These are phyloP conservation scores for Striga asiatica DNA, from an alignment of 257 asterid genomes.

Conservation along the genomic window DNA sequence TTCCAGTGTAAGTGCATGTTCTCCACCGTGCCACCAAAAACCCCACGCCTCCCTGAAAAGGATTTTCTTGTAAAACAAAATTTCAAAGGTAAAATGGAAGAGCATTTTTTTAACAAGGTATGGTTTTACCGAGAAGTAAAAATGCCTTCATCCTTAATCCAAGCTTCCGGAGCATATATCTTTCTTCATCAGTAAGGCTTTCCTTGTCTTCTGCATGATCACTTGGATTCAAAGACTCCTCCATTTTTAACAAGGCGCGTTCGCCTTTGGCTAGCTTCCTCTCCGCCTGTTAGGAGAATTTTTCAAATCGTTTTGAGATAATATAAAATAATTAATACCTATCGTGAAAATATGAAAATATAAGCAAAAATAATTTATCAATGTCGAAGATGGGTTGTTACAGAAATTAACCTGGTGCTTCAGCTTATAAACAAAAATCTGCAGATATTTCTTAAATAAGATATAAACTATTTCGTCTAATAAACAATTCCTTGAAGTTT, in stretches of 20 bases:
- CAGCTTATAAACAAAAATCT: too few species aligned
- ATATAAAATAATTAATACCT: neutral
- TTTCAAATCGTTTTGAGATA: slow-evolving; percentile 13
- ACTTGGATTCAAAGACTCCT: slow-evolving; percentile 56
- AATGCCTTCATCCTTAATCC: slow-evolving; percentile 98
- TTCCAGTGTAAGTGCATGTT: slow-evolving; percentile 99
- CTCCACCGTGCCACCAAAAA: slow-evolving; percentile 95
- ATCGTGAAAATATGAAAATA: neutral
- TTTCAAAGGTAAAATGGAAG: neutral
- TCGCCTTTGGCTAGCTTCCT: slow-evolving; percentile 65
- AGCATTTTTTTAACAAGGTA: too few species aligned
- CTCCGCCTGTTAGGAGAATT: slow-evolving; percentile 54
- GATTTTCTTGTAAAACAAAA: neutral
- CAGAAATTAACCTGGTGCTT: too few species aligned
- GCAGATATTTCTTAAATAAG: too few species aligned
- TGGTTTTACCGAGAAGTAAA: slow-evolving; percentile 84
- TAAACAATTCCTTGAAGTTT: too few species aligned
- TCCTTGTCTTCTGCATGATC: slow-evolving; percentile 53
- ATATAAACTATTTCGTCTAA: too few species aligned
- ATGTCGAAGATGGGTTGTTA: neutral
- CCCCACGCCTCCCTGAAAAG: slow-evolving; percentile 91
- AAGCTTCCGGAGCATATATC: slow-evolving; percentile 97
- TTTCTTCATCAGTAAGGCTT: slow-evolving; percentile 78
- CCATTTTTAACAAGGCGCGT: slow-evolving; percentile 71
- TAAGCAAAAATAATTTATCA: neutral